A percentile compares a stretch with the other conserved stretches of the same genome.
Evolutionary conservation across 345 rosid genomes (phyloP).

Genomic region (Ceriops zippeliana): DNA sequence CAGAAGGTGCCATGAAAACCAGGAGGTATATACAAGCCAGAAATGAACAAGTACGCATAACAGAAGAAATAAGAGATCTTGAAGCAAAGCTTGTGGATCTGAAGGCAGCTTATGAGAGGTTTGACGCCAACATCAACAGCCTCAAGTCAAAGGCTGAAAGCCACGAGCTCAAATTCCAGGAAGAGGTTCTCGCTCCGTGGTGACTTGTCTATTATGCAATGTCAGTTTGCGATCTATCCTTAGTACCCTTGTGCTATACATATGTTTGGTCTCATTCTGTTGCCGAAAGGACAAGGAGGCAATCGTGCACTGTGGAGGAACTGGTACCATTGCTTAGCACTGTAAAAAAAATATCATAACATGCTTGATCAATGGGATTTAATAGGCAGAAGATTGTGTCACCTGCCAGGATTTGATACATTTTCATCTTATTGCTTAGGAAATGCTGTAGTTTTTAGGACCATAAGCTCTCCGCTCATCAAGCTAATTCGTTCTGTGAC

Average conservation of each 20-base stretch:
- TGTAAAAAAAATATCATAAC: neutral
- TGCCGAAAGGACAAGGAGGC: constrained; percentile 5
- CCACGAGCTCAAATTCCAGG: constrained; percentile 45
- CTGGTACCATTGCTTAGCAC: neutral
- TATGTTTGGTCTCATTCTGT: constrained; percentile 3
- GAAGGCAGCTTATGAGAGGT: constrained; percentile 38
- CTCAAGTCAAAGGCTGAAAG: constrained; percentile 45
- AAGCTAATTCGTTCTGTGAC: no score
- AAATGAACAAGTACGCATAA: constrained; percentile 26
- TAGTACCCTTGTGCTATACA: neutral
- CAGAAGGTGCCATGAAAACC: constrained; percentile 45
- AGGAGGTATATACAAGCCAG: constrained; percentile 56
- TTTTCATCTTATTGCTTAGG: neutral
- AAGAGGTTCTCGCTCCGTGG: constrained; percentile 55
- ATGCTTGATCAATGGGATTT: constrained; percentile 1
- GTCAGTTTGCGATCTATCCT: neutral
- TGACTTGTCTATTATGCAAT: constrained; percentile 21
- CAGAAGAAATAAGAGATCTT: constrained; percentile 44
- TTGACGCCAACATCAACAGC: constrained; percentile 34
- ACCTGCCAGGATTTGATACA: neutral
- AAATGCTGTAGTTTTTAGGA: neutral
- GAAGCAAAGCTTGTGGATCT: constrained; percentile 49
- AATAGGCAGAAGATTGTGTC: neutral
- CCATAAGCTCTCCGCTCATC: neutral
- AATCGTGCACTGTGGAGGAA: neutral